Evolutionary conservation across 2,329 filamentous ascomycete species (phyloP).

Genomic region (Myriosclerotinia scirpicola): DNA sequence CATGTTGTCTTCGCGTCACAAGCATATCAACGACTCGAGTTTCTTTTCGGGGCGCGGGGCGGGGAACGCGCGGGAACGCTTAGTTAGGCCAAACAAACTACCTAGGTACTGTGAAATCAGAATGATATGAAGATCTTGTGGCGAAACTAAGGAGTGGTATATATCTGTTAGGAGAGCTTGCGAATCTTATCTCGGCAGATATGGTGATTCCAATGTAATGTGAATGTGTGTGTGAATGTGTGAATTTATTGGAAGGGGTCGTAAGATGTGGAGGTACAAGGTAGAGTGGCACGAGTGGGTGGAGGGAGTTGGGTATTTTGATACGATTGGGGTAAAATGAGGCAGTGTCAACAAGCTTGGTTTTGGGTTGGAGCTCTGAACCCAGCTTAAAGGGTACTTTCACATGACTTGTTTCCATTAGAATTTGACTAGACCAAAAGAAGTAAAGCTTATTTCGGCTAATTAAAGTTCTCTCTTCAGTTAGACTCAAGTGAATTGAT

Average conservation of each 20-base stretch:
- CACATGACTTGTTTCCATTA: too few relatives aligned
- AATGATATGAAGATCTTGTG: slow-evolving; percentile 23
- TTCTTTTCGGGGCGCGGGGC: slow-evolving; percentile 24
- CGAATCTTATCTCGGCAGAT: neutral
- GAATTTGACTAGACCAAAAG: too few relatives aligned
- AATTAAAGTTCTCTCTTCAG: neutral
- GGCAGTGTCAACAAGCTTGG: slow-evolving; percentile 17
- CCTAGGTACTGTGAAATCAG: slow-evolving; percentile 24
- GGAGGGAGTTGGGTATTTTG: neutral
- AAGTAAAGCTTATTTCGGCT: too few relatives aligned
- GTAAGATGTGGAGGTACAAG: too few relatives aligned
- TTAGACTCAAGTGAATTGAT: too few relatives aligned
- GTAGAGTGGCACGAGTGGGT: too few relatives aligned
- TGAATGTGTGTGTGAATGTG: slow-evolving; percentile 16
- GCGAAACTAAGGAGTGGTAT: slow-evolving; percentile 20
- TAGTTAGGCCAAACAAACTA: slow-evolving; percentile 19
- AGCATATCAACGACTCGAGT: slow-evolving; percentile 56
- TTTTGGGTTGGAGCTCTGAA: slow-evolving; percentile 3
- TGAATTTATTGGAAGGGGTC: neutral
- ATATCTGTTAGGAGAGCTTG: slow-evolving; percentile 1
- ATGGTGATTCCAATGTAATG: slow-evolving; percentile 3
- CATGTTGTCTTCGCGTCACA: slow-evolving; percentile 62
- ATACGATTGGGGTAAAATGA: slow-evolving; percentile 15
- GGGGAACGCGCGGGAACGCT: slow-evolving; percentile 27
- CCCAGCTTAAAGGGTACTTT: neutral